Conservation (phyloP, 2,329 filamentous ascomycete species). For the Cercospora sojina region DNA sequence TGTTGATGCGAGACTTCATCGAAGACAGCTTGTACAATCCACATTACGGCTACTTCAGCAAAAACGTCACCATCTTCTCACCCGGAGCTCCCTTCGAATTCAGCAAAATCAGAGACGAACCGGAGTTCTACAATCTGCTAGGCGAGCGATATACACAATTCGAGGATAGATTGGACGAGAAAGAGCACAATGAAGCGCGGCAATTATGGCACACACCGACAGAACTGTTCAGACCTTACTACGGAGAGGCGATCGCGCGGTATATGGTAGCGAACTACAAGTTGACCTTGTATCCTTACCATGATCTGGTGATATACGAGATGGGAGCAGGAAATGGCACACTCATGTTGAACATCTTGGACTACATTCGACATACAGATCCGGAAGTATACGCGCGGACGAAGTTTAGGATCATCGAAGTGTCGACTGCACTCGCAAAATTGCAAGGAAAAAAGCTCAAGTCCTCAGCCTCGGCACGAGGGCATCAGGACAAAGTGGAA, state of each 20-base stretch:
- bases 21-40: slow-evolving; percentile 63
- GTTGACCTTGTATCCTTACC: slow-evolving; percentile 87
- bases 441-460: slow-evolving; percentile 72
- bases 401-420: slow-evolving; percentile 93
- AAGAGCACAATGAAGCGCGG: slow-evolving; percentile 69
- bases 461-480: slow-evolving; percentile 64
- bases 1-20: slow-evolving; percentile 96
- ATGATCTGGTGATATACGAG: slow-evolving; percentile 97
- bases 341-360: slow-evolving; percentile 95
- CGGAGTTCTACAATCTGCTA: slow-evolving; percentile 75
- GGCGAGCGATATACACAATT: slow-evolving; percentile 83
- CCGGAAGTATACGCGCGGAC: slow-evolving; percentile 92
- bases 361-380: slow-evolving; percentile 87
- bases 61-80: slow-evolving; percentile 64
- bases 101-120: slow-evolving; percentile 73
- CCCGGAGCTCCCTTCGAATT: slow-evolving; percentile 92
- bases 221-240: slow-evolving; percentile 93
- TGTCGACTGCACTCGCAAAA: slow-evolving; percentile 75
- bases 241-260: slow-evolving; percentile 94
- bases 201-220: slow-evolving; percentile 99
- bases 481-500: slow-evolving; percentile 81
- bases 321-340: slow-evolving; percentile 98
- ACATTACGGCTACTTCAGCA: slow-evolving; percentile 38
- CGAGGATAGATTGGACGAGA: slow-evolving; percentile 79
- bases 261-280: slow-evolving; percentile 97